Evolutionary conservation across 345 rosid species (phyloP).

Genomic region (Gossypioides kirkii): DNA sequence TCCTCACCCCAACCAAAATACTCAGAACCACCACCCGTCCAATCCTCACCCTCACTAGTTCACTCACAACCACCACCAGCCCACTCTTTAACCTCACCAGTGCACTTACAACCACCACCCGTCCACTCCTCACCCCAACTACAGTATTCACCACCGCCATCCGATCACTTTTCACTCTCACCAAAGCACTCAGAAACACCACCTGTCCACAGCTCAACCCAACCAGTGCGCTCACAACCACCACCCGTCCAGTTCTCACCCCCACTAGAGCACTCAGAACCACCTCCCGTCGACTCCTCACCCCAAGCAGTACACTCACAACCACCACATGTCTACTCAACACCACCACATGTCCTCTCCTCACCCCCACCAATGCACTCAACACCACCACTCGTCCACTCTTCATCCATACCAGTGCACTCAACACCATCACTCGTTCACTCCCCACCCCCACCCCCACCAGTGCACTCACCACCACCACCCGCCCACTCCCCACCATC

Average conservation of each 20-base stretch:
- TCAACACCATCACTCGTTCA: no score
- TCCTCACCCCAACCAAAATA: background rate
- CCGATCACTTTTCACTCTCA: background rate
- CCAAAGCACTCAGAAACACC: background rate
- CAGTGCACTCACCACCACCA: no score
- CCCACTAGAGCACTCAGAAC: no score
- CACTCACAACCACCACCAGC: background rate
- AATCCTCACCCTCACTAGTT: background rate
- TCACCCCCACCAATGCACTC: no score
- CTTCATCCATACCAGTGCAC: no score
- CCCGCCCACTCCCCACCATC: no score
- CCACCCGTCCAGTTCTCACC: background rate
- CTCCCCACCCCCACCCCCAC: no score
- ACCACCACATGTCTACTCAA: background rate
- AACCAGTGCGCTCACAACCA: background rate
- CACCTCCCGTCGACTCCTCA: background rate
- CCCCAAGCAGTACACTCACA: background rate
- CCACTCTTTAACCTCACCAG: background rate
- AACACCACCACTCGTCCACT: no score
- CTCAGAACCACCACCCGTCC: no score
- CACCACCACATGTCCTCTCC: conserved; percentile 17
- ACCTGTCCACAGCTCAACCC: no score
- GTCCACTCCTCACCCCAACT: conserved; percentile 27
- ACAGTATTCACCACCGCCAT: background rate
- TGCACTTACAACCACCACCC: conserved; percentile 17